Conservation (phyloP, 495 filamentous ascomycete species). For the Neurospora sp. region DNA sequence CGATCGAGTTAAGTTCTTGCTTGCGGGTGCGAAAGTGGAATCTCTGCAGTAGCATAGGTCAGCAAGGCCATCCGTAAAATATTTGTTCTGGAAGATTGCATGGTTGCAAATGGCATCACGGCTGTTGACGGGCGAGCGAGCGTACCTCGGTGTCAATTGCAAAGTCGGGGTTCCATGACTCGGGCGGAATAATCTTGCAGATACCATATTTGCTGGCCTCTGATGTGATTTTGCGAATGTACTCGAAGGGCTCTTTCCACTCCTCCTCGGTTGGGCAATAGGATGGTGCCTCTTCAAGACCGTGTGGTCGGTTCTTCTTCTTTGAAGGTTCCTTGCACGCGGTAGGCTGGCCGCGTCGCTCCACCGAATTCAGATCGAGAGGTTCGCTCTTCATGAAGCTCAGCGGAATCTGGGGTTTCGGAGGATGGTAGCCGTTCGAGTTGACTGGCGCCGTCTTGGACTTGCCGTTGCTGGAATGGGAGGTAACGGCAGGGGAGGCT, state of each 20-base stretch:
- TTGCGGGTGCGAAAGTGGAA: slow-evolving; percentile 96
- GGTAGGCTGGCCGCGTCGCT: slow-evolving; percentile 72
- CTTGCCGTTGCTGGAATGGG: slow-evolving; percentile 29
- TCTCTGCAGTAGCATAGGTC: slow-evolving; percentile 43
- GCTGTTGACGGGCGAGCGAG: neutral
- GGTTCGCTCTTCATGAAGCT: slow-evolving; percentile 46
- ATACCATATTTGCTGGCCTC: slow-evolving; percentile 82
- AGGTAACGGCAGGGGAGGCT: slow-evolving; percentile 36
- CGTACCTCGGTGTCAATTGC: slow-evolving; percentile 94
- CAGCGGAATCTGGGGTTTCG: slow-evolving; percentile 37
- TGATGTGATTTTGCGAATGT: slow-evolving; percentile 78
- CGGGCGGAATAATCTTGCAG: slow-evolving; percentile 89
- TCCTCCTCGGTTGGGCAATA: slow-evolving; percentile 88
- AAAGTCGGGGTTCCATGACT: slow-evolving; percentile 87
- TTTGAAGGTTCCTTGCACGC: slow-evolving; percentile 67
- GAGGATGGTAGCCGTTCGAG: slow-evolving; percentile 44
- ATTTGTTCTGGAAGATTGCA: neutral
- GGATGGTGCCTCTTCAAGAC: slow-evolving; percentile 81
- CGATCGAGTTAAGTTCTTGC: slow-evolving; percentile 95
- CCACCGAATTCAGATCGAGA: slow-evolving; percentile 81
- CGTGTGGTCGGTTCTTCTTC: slow-evolving; percentile 65
- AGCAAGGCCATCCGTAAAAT: neutral
- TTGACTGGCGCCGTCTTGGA: slow-evolving; percentile 33
- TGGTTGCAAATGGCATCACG: neutral
- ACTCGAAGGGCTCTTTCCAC: slow-evolving; percentile 87